Percentiles rank a stretch among this genome's conserved stretches.
Conservation (phyloP, 2,329 filamentous ascomycete genomes). For the Akanthomyces uredinophilus region DNA sequence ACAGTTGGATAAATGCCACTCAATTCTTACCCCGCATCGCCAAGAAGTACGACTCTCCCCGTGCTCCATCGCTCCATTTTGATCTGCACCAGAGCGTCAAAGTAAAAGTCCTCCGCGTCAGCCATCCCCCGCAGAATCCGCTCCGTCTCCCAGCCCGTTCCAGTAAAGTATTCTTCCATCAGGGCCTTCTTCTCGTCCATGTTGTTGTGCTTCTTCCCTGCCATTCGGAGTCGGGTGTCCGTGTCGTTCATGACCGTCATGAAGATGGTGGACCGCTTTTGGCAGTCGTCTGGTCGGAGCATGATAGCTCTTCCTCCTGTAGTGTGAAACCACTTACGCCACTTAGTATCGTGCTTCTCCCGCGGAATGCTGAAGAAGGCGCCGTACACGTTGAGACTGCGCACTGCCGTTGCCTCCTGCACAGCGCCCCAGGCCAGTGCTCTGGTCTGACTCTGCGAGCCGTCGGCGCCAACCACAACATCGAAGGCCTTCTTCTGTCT, state of each 20-base stretch:
- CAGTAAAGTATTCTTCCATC: conserved; percentile 35
- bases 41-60: conserved; percentile 37
- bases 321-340: conserved; percentile 26
- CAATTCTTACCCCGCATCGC: conserved; percentile 37
- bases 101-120: conserved; percentile 35
- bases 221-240: conserved; percentile 19
- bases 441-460: conserved; percentile 44
- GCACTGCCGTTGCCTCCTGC: conserved; percentile 23
- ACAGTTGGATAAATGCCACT: too few relatives aligned
- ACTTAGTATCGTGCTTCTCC: conserved; percentile 21
- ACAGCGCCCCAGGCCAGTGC: conserved; percentile 29
- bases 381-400: conserved; percentile 27
- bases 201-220: conserved; percentile 19
- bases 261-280: conserved; percentile 18
- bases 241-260: conserved; percentile 27
- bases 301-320: conserved; percentile 33
- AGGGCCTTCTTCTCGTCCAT: conserved; percentile 31
- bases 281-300: conserved; percentile 19
- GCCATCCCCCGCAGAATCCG: conserved; percentile 32
- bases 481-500: conserved; percentile 40
- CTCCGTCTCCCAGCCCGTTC: conserved; percentile 40
- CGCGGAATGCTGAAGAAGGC: conserved; percentile 38
- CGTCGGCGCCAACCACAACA: conserved; percentile 51
- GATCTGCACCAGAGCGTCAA: conserved; percentile 36
- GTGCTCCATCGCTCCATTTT: conserved; percentile 28